Conservation (phyloP, 2,329 filamentous ascomycete species). For the Lojkania enalia region DNA sequence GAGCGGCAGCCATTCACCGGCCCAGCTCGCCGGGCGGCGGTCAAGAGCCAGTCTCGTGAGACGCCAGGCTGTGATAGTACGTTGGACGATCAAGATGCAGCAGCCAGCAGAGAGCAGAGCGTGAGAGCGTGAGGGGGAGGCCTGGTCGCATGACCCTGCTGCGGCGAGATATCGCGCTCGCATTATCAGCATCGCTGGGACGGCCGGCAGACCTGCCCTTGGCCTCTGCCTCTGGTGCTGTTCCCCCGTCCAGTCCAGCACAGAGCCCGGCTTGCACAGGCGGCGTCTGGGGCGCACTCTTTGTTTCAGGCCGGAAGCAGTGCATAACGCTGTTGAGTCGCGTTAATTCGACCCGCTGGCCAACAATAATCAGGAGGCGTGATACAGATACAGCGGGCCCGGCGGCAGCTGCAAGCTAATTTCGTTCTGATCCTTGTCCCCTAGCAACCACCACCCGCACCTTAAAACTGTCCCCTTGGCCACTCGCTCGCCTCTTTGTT, state of each 20-base stretch:
- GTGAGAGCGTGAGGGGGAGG: conserved; percentile 3
- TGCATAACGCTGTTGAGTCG: conserved; percentile 10
- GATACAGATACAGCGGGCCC: conserved; percentile 33
- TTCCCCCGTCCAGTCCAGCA: neutral
- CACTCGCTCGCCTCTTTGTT: conserved; percentile 31
- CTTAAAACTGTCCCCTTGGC: conserved; percentile 40
- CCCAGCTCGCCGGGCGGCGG: no score
- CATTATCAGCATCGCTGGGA: neutral
- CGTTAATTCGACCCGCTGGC: conserved; percentile 1
- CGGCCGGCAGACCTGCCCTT: neutral
- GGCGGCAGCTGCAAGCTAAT: conserved; percentile 34
- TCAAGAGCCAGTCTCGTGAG: conserved; percentile 19
- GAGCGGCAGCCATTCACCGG: conserved; percentile 7
- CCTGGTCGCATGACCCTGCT: conserved; percentile 16
- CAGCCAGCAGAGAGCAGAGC: no score
- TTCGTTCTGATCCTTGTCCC: conserved; percentile 30
- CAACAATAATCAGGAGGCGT: conserved; percentile 8
- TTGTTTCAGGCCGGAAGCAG: conserved; percentile 10
- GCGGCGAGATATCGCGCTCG: conserved; percentile 11
- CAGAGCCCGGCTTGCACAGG: neutral
- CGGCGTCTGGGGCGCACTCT: neutral
- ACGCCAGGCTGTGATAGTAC: neutral
- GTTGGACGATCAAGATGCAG: conserved; percentile 4
- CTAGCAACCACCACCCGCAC: conserved; percentile 39
- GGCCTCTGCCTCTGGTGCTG: neutral